A percentile compares a stretch with the other conserved stretches of the same genome.
Conservation (phyloP, 768 basidiomycete species). For the Russula sp. region DNA sequence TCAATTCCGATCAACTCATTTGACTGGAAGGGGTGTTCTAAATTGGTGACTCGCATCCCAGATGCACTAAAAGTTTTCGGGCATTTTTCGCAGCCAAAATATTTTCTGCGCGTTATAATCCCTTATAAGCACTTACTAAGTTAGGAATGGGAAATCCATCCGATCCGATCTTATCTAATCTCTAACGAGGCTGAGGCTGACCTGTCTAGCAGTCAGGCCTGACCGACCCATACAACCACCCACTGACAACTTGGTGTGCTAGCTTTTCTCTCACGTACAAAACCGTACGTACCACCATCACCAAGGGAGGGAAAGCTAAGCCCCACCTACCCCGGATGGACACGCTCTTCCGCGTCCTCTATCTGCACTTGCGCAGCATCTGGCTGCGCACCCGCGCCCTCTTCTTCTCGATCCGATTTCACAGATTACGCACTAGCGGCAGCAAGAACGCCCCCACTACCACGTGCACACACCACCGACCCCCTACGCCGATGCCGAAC, state of each 20-base stretch:
- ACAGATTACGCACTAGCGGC: neutral
- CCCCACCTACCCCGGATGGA: neutral
- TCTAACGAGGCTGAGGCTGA: neutral
- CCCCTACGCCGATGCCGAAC: neutral
- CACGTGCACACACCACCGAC: neutral
- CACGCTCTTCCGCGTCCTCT: slow-evolving; percentile 14
- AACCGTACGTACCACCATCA: neutral
- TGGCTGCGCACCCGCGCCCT: slow-evolving; percentile 12
- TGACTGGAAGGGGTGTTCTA: no score
- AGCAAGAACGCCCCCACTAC: neutral
- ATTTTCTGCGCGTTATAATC: no score
- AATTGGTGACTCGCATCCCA: no score
- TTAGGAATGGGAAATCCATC: no score
- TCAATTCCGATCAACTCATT: no score
- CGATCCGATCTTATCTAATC: neutral
- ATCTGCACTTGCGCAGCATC: slow-evolving; percentile 10
- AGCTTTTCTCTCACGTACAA: neutral
- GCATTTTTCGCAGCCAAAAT: no score
- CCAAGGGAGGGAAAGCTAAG: neutral
- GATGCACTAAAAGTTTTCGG: no score
- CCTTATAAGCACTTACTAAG: no score
- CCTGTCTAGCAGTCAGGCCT: no score
- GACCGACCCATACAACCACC: neutral
- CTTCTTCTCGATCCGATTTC: slow-evolving; percentile 10
- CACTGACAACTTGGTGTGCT: no score